Conservation (phyloP, 192 early-diverging fungal species). For the Spinellus fusiger region DNA sequence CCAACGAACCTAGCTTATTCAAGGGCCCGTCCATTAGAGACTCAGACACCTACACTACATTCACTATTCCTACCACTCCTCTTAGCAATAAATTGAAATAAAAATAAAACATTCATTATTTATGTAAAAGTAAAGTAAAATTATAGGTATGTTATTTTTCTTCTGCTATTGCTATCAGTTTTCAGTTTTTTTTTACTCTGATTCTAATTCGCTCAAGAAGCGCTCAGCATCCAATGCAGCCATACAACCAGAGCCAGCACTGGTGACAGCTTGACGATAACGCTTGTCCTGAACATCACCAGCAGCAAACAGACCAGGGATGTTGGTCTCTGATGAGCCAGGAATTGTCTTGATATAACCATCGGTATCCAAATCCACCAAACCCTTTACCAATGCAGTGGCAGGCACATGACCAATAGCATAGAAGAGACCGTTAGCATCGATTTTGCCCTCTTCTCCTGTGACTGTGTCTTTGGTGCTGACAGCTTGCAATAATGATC, state of each 20-base stretch:
- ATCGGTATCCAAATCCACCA: slow-evolving; percentile 77
- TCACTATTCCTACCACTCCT: too few relatives aligned
- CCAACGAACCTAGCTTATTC: too few relatives aligned
- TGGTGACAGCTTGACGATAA: slow-evolving; percentile 97
- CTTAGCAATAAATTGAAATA: too few relatives aligned
- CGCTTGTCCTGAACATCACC: slow-evolving; percentile 97
- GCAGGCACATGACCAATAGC: slow-evolving; percentile 97
- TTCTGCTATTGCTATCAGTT: too few relatives aligned
- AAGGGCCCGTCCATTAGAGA: too few relatives aligned
- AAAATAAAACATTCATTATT: background rate
- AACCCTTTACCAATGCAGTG: slow-evolving; percentile 64
- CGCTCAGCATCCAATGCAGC: slow-evolving; percentile 95
- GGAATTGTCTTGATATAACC: slow-evolving; percentile 85
- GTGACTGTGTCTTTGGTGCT: slow-evolving; percentile 75
- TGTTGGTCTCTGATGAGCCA: slow-evolving; percentile 75
- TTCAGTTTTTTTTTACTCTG: slow-evolving; percentile 4
- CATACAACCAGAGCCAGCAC: slow-evolving; percentile 96
- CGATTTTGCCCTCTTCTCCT: slow-evolving; percentile 54
- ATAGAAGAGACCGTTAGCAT: slow-evolving; percentile 92
- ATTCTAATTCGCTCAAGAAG: slow-evolving; percentile 71
- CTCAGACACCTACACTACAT: too few relatives aligned
- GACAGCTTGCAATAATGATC: slow-evolving; percentile 66
- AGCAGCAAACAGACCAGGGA: slow-evolving; percentile 93
- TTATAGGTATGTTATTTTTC: background rate
- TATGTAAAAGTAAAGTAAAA: slow-evolving; percentile 1